Conservation (phyloP, 331 rosid species). For the Telfairia occidentalis region DNA sequence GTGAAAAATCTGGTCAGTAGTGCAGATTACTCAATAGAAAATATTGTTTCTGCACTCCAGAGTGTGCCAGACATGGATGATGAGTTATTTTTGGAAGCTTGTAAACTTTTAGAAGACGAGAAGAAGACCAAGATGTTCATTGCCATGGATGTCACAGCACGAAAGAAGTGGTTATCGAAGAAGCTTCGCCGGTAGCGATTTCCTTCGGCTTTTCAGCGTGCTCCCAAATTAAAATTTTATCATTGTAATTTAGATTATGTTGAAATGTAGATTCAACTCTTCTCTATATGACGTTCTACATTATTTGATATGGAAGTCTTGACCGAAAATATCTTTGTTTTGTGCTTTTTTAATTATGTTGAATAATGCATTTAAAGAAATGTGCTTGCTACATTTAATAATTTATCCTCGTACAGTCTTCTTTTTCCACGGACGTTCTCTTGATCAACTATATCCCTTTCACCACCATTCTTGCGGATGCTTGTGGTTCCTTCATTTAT, state of each 20-base stretch:
- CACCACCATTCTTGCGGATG: background rate
- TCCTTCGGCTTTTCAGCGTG: background rate
- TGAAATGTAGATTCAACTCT: background rate
- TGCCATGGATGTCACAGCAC: constrained; percentile 34
- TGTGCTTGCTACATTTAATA: background rate
- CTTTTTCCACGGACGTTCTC: too few relatives aligned
- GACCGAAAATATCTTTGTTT: background rate
- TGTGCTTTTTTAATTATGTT: background rate
- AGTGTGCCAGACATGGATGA: constrained; percentile 41
- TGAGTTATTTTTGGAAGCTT: constrained; percentile 46
- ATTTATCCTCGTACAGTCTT: background rate
- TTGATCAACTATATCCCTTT: background rate
- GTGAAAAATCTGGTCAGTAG: background rate
- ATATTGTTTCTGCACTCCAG: constrained; percentile 41
- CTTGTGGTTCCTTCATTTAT: too few relatives aligned
- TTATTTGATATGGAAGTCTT: background rate
- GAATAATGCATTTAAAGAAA: background rate
- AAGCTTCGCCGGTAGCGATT: constrained; percentile 22
- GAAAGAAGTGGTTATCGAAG: constrained; percentile 37
- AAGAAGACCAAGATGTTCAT: constrained; percentile 40
- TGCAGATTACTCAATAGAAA: constrained; percentile 32
- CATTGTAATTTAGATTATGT: background rate
- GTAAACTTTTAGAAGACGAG: constrained; percentile 39
- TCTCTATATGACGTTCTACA: background rate
- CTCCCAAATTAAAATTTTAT: background rate